Percentiles rank a stretch among this genome's conserved stretches.
These are phyloP conservation scores for Podila epicladia DNA, from an alignment of 192 early-diverging fungal species.

Conservation along the genomic window DNA sequence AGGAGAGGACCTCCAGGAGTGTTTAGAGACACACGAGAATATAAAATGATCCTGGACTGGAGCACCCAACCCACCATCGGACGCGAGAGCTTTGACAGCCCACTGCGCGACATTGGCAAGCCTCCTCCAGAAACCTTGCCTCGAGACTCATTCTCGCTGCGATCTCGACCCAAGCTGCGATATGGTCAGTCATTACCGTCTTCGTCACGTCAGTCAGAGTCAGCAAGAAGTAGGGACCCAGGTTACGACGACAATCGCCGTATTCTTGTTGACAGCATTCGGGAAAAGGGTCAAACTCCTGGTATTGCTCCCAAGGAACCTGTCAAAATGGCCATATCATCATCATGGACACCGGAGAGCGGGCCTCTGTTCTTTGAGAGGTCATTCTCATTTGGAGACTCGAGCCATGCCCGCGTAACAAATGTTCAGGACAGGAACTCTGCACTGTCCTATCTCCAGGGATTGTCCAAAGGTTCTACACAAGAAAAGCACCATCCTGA, in stretches of 20 bases:
- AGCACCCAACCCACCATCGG: neutral
- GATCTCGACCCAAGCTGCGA: neutral
- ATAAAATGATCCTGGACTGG: conserved; percentile 2
- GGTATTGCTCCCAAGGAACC: neutral
- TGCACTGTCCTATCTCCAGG: conserved; percentile 1
- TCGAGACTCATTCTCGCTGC: neutral
- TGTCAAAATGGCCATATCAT: neutral
- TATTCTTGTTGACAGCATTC: neutral
- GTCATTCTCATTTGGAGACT: neutral
- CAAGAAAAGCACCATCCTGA: neutral
- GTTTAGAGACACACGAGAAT: neutral
- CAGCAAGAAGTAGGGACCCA: neutral
- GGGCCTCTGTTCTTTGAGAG: neutral
- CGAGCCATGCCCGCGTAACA: neutral
- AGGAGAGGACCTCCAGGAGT: neutral
- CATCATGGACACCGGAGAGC: neutral
- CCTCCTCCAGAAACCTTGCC: neutral
- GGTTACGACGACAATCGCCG: neutral
- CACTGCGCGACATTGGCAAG: conserved; percentile 2
- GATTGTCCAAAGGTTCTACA: neutral
- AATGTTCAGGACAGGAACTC: neutral
- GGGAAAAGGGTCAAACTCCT: neutral
- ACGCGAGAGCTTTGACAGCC: neutral
- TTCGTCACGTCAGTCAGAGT: neutral
- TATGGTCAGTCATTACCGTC: neutral